A percentile compares a stretch with the other conserved stretches of the same genome.
Conservation (phyloP, 768 basidiomycete genomes). For the Collybiopsis luxurians region DNA sequence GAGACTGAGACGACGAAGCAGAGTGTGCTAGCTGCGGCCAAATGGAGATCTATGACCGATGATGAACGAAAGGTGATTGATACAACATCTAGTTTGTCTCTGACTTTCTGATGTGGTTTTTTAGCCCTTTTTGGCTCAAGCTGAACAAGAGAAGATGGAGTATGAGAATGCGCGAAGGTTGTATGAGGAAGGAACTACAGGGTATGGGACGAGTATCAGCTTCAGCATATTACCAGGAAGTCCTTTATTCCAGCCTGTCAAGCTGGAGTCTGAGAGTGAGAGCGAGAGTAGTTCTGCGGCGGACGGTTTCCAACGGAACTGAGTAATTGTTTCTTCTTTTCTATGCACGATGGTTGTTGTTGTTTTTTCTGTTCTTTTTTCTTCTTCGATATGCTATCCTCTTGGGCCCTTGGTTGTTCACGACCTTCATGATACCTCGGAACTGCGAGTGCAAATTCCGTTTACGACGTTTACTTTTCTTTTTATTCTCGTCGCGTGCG, state of each 20-base stretch:
- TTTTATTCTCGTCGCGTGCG: too few species aligned
- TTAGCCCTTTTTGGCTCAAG: constrained; percentile 90
- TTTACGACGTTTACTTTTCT: not conserved
- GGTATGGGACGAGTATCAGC: constrained; percentile 71
- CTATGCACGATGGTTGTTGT: constrained; percentile 30
- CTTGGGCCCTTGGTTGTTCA: constrained; percentile 8
- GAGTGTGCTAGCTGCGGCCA: constrained; percentile 88
- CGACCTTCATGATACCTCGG: not conserved
- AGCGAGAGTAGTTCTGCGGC: constrained; percentile 51
- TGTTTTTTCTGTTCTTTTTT: constrained; percentile 18
- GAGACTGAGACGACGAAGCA: constrained; percentile 94
- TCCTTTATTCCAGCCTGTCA: constrained; percentile 59
- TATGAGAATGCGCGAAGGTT: constrained; percentile 83
- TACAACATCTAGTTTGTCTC: constrained; percentile 14
- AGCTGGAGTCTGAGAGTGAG: constrained; percentile 67
- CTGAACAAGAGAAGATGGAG: constrained; percentile 93
- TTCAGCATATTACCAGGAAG: constrained; percentile 78
- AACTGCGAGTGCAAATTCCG: not conserved
- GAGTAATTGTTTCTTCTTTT: constrained; percentile 5
- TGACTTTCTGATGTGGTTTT: not conserved
- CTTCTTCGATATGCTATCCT: constrained; percentile 6
- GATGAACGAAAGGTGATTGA: constrained; percentile 80
- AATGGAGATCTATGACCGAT: constrained; percentile 92
- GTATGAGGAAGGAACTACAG: constrained; percentile 81
- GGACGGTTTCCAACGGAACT: constrained; percentile 3